A percentile compares a stretch with the other conserved stretches of the same genome.
phyloP scores from a whole-genome alignment of 352 stramenopile species.

The Phytophthora macrochlamydospora region DNA sequence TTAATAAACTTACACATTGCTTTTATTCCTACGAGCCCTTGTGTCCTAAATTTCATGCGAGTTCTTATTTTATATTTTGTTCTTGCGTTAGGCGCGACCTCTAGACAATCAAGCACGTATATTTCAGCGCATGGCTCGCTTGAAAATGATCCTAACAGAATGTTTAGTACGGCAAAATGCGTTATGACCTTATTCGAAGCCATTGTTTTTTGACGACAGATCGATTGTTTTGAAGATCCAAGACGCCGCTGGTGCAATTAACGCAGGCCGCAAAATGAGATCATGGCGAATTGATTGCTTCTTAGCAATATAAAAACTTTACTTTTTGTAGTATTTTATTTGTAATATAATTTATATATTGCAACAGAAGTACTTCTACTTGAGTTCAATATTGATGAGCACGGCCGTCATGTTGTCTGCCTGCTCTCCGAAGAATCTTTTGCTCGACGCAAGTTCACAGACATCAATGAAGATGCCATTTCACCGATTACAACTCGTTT shows the following conservation, averaged over 20 bases:
- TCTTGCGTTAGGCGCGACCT: background rate
- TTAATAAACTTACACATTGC: background rate
- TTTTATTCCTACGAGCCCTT: background rate
- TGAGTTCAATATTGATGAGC: conserved; percentile 52
- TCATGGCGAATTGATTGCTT: background rate
- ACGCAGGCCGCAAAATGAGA: too few species aligned
- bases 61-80: background rate
- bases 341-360: too few species aligned
- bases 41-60: background rate
- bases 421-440: conserved; percentile 76
- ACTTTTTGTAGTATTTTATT: background rate
- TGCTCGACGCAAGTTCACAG: conserved; percentile 64
- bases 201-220: too few species aligned
- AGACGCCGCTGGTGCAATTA: too few species aligned
- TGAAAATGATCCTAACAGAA: background rate
- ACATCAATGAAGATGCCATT: conserved; percentile 54
- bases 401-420: conserved; percentile 91
- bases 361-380: background rate
- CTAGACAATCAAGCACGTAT: background rate
- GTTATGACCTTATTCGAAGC: too few species aligned
- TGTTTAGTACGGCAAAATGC: too few species aligned
- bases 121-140: background rate
- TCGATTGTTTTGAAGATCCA: too few species aligned
- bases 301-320: background rate
- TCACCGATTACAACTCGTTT: conserved; percentile 27